phyloP scores from a whole-genome alignment of 2,329 filamentous ascomycete genomes.

The Septoria linicola region DNA sequence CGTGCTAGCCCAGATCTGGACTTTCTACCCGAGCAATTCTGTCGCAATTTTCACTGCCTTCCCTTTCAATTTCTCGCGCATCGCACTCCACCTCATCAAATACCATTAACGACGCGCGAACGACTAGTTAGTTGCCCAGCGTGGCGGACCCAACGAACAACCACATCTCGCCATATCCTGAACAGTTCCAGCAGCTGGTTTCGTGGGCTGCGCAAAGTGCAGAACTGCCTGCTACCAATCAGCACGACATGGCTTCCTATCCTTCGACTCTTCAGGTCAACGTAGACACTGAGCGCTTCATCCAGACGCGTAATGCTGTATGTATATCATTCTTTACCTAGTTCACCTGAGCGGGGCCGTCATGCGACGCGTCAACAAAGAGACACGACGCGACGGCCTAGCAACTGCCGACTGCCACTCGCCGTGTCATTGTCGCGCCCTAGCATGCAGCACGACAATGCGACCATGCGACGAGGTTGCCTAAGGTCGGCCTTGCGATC shows the following conservation, averaged over 20 bases:
- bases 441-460: too few species aligned
- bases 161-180: conserved; percentile 1
- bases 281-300: conserved; percentile 25
- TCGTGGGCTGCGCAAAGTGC: conserved; percentile 5
- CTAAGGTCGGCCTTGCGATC: too few species aligned
- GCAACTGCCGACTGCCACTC: conserved; percentile 9
- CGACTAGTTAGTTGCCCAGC: background rate
- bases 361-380: background rate
- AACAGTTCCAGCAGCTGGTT: conserved; percentile 6
- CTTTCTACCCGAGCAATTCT: too few species aligned
- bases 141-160: too few species aligned
- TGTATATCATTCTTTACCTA: conserved; percentile 7
- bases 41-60: too few species aligned
- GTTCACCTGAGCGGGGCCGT: too few species aligned
- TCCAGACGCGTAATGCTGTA: conserved; percentile 28
- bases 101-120: background rate
- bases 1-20: too few species aligned
- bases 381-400: conserved; percentile 1
- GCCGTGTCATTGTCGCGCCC: too few species aligned
- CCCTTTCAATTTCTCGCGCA: too few species aligned
- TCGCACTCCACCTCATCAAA: too few species aligned
- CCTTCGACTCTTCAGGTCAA: conserved; percentile 3
- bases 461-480: too few species aligned
- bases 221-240: background rate
- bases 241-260: background rate